Evolutionary conservation across 2,329 filamentous ascomycete species (phyloP).

Genomic region (Colletotrichum ledebouriae): DNA sequence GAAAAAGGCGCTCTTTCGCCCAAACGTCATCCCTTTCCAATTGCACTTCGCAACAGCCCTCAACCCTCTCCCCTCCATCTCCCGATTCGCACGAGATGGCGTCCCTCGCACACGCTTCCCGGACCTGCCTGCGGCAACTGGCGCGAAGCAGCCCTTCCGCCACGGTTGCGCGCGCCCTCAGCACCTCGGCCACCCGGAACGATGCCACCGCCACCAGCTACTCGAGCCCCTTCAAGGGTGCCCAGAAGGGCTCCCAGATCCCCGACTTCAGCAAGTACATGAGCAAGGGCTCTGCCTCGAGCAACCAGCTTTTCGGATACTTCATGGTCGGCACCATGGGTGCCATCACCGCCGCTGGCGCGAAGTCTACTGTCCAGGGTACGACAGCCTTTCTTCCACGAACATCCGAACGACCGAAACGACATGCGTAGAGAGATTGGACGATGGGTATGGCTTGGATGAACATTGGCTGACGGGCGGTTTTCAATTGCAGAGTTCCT

Average conservation of each 20-base stretch:
- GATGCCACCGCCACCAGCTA: constrained; percentile 62
- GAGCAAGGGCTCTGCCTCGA: constrained; percentile 74
- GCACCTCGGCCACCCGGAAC: constrained; percentile 65
- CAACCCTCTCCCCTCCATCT: constrained; percentile 41
- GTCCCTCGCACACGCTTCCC: constrained; percentile 76
- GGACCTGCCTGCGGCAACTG: constrained; percentile 74
- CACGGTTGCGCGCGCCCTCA: constrained; percentile 66
- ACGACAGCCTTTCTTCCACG: constrained; percentile 56
- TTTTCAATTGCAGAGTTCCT: constrained; percentile 83
- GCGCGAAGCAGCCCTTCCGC: constrained; percentile 57
- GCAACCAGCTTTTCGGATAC: constrained; percentile 93
- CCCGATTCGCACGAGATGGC: constrained; percentile 66
- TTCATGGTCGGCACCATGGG: constrained; percentile 99
- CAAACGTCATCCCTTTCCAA: constrained; percentile 43
- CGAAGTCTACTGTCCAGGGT: constrained; percentile 99
- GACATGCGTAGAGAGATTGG: background rate
- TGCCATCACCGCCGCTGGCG: constrained; percentile 89
- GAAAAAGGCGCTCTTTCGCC: constrained; percentile 45
- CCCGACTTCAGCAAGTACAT: constrained; percentile 92
- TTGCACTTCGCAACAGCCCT: constrained; percentile 38
- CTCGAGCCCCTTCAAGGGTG: constrained; percentile 75
- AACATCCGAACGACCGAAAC: background rate
- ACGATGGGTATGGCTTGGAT: background rate
- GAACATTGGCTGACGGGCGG: constrained; percentile 46
- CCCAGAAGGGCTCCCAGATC: constrained; percentile 75